phyloP scores from a whole-genome alignment of 1,284 basidiomycete genomes.

The Cryptococcus amylolentus region DNA sequence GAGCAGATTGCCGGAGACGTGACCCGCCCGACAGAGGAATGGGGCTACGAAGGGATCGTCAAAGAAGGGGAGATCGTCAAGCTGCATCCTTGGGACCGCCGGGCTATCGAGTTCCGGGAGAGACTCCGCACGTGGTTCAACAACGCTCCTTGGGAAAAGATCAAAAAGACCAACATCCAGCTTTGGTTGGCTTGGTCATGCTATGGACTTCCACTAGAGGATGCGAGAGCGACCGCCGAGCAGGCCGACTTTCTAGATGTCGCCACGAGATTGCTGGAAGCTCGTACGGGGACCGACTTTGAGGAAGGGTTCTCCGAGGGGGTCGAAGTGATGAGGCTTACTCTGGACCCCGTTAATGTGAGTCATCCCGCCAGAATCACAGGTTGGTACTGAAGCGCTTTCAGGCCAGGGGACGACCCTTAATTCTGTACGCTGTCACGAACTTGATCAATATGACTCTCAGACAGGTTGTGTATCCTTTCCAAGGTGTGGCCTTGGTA shows the following conservation, averaged over 20 bases:
- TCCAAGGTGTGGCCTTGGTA: constrained; percentile 31
- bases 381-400: background rate
- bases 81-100: constrained; percentile 35
- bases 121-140: constrained; percentile 56
- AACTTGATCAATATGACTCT: constrained; percentile 54
- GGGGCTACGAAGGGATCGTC: constrained; percentile 21
- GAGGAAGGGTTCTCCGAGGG: constrained; percentile 61
- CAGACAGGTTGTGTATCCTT: constrained; percentile 29
- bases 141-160: constrained; percentile 67
- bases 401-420: constrained; percentile 58
- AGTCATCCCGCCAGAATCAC: constrained; percentile 25
- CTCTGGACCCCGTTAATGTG: constrained; percentile 71
- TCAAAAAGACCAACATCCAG: constrained; percentile 63
- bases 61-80: constrained; percentile 22
- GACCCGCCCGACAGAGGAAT: constrained; percentile 7
- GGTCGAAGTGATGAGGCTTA: constrained; percentile 65
- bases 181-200: constrained; percentile 83
- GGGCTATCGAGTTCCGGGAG: constrained; percentile 48
- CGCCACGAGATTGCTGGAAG: constrained; percentile 63
- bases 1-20: constrained; percentile 27
- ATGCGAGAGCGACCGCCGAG: constrained; percentile 49
- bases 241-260: constrained; percentile 59
- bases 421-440: constrained; percentile 67
- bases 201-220: constrained; percentile 61
- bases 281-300: constrained; percentile 65